phyloP scores from a whole-genome alignment of 768 basidiomycete genomes.

The Mycena kentingensis region DNA sequence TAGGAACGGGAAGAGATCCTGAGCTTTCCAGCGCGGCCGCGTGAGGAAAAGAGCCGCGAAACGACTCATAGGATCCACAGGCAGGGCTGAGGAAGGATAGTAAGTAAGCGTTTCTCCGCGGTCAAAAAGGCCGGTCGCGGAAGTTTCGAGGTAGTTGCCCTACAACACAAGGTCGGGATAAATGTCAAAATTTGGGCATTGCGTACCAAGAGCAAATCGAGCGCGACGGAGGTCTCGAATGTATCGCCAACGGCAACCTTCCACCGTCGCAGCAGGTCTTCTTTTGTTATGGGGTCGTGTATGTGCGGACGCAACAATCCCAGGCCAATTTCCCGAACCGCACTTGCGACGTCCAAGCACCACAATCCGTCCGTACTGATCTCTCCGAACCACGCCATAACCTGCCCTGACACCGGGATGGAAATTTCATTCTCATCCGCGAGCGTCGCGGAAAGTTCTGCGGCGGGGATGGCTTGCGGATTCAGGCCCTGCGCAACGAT shows the following conservation, averaged over 20 bases:
- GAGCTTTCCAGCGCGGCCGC: constrained; percentile 70
- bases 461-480: constrained; percentile 53
- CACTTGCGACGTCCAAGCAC: constrained; percentile 61
- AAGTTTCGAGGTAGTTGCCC: constrained; percentile 69
- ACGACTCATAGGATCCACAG: constrained; percentile 74
- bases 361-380: constrained; percentile 57
- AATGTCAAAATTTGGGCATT: background rate
- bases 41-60: constrained; percentile 90
- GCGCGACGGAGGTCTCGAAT: constrained; percentile 62
- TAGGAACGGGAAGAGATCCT: constrained; percentile 83
- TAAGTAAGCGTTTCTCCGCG: constrained; percentile 54
- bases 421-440: constrained; percentile 75
- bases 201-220: constrained; percentile 71
- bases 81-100: constrained; percentile 75
- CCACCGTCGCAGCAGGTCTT: constrained; percentile 69
- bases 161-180: constrained; percentile 31
- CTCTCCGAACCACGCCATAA: constrained; percentile 83
- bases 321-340: constrained; percentile 77
- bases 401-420: constrained; percentile 59
- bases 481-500: constrained; percentile 65
- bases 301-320: constrained; percentile 66
- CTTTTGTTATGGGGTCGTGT: constrained; percentile 60
- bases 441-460: constrained; percentile 60
- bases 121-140: constrained; percentile 39
- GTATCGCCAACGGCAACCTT: constrained; percentile 73